phyloP scores from a whole-genome alignment of 1,139 yeast species.

The Yamadazyma friedrichii region DNA sequence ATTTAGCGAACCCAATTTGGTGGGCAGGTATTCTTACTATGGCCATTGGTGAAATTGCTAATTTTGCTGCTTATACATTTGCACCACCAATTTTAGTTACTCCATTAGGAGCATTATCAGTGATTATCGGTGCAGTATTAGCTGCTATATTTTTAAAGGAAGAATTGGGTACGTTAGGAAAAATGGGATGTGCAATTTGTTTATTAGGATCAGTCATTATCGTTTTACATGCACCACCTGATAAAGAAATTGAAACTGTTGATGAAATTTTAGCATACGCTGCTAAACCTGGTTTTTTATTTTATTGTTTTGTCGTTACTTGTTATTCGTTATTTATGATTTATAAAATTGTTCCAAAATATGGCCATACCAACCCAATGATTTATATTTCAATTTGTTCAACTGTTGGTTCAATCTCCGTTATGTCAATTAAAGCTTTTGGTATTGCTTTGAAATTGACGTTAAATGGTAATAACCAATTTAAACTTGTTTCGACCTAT shows the following conservation, averaged over 20 bases:
- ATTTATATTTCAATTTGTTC: slow-evolving; percentile 88
- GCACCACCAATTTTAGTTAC: slow-evolving; percentile 94
- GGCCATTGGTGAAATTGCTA: slow-evolving; percentile 92
- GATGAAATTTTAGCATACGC: slow-evolving; percentile 86
- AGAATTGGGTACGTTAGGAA: slow-evolving; percentile 86
- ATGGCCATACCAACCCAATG: slow-evolving; percentile 84
- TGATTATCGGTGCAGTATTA: slow-evolving; percentile 85
- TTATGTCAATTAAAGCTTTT: slow-evolving; percentile 90
- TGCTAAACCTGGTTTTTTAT: slow-evolving; percentile 72
- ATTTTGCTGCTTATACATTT: slow-evolving; percentile 92
- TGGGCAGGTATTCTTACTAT: slow-evolving; percentile 91
- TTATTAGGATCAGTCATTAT: slow-evolving; percentile 87
- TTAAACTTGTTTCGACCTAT: slow-evolving; percentile 80
- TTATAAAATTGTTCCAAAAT: slow-evolving; percentile 75
- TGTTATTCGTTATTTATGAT: slow-evolving; percentile 76
- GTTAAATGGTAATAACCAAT: slow-evolving; percentile 85
- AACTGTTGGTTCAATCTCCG: slow-evolving; percentile 86
- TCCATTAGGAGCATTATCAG: slow-evolving; percentile 88
- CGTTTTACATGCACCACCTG: slow-evolving; percentile 91
- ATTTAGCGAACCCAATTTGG: slow-evolving; percentile 86
- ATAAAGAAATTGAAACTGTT: slow-evolving; percentile 82
- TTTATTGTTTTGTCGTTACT: slow-evolving; percentile 62
- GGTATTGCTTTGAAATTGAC: slow-evolving; percentile 90
- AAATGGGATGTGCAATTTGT: slow-evolving; percentile 92
- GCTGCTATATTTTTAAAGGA: slow-evolving; percentile 85